phyloP scores from a whole-genome alignment of 2,329 filamentous ascomycete genomes.

The Diaporthe vaccinii region DNA sequence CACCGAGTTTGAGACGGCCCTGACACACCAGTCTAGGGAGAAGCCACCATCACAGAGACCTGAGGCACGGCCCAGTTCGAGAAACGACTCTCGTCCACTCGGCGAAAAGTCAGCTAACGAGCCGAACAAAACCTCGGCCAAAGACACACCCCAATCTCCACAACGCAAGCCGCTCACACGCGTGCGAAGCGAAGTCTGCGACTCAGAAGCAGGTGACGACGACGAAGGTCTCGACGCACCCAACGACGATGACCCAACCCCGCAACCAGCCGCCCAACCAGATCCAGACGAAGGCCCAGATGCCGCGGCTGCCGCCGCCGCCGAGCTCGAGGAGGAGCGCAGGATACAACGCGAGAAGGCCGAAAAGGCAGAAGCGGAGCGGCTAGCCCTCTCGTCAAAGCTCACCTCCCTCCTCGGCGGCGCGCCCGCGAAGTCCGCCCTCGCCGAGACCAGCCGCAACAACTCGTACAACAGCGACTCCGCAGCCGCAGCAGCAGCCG shows the following conservation, averaged over 20 bases:
- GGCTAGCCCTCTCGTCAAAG: conserved; percentile 57
- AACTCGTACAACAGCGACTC: conserved; percentile 12
- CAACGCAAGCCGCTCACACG: conserved; percentile 47
- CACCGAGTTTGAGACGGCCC: conserved; percentile 46
- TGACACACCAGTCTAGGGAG: conserved; percentile 49
- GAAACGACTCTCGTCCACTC: conserved; percentile 52
- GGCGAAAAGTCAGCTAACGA: conserved; percentile 56
- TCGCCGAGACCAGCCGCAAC: neutral
- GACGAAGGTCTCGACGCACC: conserved; percentile 38
- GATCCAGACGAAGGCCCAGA: neutral
- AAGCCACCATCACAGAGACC: neutral
- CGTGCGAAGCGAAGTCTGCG: conserved; percentile 56
- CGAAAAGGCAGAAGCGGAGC: conserved; percentile 50
- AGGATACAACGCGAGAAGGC: conserved; percentile 41
- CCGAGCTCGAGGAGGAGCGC: conserved; percentile 32
- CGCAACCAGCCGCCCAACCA: neutral
- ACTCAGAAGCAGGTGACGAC: conserved; percentile 49
- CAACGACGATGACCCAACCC: conserved; percentile 34
- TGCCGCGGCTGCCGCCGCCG: conserved; percentile 1
- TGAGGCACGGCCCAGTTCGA: conserved; percentile 44
- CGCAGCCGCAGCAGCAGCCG: conserved; percentile 35
- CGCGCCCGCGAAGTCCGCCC: conserved; percentile 42
- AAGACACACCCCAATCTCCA: conserved; percentile 44
- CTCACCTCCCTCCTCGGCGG: conserved; percentile 57
- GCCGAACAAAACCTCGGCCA: conserved; percentile 58